Evolutionary conservation across 2,329 filamentous ascomycete genomes (phyloP).

Genomic region (Thelonectria blattea): DNA sequence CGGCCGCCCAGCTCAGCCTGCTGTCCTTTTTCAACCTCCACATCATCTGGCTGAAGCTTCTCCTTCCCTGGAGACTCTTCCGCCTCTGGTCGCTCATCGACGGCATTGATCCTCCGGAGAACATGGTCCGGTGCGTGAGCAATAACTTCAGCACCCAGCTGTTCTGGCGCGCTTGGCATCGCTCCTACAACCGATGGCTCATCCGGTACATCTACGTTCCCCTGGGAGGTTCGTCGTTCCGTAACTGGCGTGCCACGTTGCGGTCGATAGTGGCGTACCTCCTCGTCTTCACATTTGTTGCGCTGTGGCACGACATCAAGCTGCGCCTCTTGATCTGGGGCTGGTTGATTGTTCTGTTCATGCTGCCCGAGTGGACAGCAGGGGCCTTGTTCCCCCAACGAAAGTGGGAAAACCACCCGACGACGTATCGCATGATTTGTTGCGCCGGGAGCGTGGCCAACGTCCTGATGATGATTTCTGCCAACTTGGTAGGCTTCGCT

Average conservation of each 20-base stretch:
- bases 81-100: conserved; percentile 93
- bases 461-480: conserved; percentile 92
- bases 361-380: conserved; percentile 84
- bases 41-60: conserved; percentile 96
- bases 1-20: conserved; percentile 85
- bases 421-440: conserved; percentile 79
- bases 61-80: conserved; percentile 98
- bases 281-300: conserved; percentile 93
- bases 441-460: conserved; percentile 83
- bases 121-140: conserved; percentile 96
- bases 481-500: conserved; percentile 94
- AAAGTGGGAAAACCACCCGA: conserved; percentile 73
- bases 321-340: conserved; percentile 92
- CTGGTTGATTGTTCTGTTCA: conserved; percentile 94
- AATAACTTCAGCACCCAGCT: conserved; percentile 90
- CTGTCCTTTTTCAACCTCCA: conserved; percentile 96
- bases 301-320: conserved; percentile 97
- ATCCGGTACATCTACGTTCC: conserved; percentile 94
- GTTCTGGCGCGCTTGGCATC: conserved; percentile 98
- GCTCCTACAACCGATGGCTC: conserved; percentile 93
- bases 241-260: conserved; percentile 52
- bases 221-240: conserved; percentile 72
- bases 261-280: conserved; percentile 77
- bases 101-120: conserved; percentile 93
- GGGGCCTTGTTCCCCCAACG: conserved; percentile 73